phyloP scores from a whole-genome alignment of 345 rosid genomes.

The Laguncularia racemosa region DNA sequence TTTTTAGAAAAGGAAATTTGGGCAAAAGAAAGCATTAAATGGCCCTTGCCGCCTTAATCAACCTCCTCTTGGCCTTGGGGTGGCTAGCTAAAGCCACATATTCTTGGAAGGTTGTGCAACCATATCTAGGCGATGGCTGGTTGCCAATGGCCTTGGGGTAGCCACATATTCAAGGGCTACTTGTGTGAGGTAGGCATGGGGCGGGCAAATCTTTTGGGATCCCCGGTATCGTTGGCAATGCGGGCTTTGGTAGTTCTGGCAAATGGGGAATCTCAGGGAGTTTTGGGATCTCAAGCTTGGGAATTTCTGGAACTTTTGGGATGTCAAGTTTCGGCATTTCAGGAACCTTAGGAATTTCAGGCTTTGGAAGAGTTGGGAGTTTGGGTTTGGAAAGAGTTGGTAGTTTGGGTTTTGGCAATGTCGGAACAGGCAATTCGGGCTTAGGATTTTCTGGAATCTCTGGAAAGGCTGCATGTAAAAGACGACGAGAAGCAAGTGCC shows the following conservation, averaged over 20 bases:
- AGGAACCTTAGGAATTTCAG: background rate
- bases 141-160: too few species aligned
- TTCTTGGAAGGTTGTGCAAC: too few species aligned
- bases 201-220: conserved; percentile 13
- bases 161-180: conserved; percentile 6
- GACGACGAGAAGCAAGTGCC: conserved; percentile 11
- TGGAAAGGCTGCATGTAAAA: conserved; percentile 1
- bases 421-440: background rate
- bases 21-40: too few species aligned
- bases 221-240: conserved; percentile 3
- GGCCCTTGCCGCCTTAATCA: too few species aligned
- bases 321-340: conserved; percentile 1
- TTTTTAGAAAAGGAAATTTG: too few species aligned
- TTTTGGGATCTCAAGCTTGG: background rate
- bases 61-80: too few species aligned
- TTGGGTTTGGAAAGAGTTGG: conserved; percentile 8
- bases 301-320: background rate
- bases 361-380: conserved; percentile 2
- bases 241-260: conserved; percentile 11
- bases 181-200: conserved; percentile 1
- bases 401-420: background rate
- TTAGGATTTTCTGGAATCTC: background rate
- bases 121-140: too few species aligned
- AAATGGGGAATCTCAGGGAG: background rate
- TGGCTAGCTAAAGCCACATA: too few species aligned